Conservation (phyloP, 208 protist species). For the Leptomonas pyrrhocoris region DNA sequence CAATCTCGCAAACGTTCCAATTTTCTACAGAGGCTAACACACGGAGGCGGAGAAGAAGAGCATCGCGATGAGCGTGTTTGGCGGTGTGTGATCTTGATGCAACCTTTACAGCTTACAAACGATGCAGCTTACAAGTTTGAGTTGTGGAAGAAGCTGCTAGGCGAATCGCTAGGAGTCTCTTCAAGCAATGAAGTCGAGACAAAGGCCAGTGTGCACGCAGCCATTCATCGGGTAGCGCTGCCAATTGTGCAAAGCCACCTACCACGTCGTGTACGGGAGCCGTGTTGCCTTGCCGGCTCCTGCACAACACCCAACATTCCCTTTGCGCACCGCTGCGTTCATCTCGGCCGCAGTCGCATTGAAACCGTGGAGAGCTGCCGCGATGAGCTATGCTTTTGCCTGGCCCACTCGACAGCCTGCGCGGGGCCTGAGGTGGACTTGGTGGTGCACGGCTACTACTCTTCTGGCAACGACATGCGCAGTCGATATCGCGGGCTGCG, state of each 20-base stretch:
- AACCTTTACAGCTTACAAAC: constrained; percentile 54
- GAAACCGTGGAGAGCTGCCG: constrained; percentile 33
- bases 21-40: too few species aligned
- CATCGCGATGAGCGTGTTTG: neutral
- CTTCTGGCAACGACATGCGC: constrained; percentile 40
- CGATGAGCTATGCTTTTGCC: constrained; percentile 68
- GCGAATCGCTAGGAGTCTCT: constrained; percentile 1
- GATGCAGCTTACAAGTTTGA: constrained; percentile 81
- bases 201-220: constrained; percentile 7
- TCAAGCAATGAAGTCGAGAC: neutral
- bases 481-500: constrained; percentile 51
- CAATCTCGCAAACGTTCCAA: too few species aligned
- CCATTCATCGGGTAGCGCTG: constrained; percentile 41
- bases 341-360: constrained; percentile 29
- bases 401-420: constrained; percentile 57
- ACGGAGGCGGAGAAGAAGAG: neutral
- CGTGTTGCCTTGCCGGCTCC: constrained; percentile 57
- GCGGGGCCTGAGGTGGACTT: constrained; percentile 45
- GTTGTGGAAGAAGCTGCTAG: constrained; percentile 57
- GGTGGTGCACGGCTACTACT: constrained; percentile 48
- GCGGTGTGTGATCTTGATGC: constrained; percentile 16
- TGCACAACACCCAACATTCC: constrained; percentile 41
- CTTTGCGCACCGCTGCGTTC: constrained; percentile 34
- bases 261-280: constrained; percentile 43
- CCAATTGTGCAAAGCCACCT: constrained; percentile 44